A percentile compares a stretch with the other conserved stretches of the same genome.
Conservation (phyloP, 805 yeast genomes). For the Metschnikowia proteae region DNA sequence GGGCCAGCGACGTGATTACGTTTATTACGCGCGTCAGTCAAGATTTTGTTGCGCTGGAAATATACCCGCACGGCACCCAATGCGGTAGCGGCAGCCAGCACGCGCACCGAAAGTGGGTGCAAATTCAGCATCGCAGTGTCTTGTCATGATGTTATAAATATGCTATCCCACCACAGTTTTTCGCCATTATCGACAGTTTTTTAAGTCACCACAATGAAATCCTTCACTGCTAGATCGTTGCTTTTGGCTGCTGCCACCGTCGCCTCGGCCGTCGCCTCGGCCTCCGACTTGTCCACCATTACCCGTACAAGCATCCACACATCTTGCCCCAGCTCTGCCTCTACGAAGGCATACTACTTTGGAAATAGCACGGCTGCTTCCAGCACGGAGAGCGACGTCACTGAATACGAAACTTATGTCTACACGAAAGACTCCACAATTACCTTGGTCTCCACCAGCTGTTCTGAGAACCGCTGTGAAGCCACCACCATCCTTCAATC, state of each 20-base stretch:
- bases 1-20: background rate
- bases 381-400: constrained; percentile 6
- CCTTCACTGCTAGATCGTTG: constrained; percentile 6
- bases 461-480: constrained; percentile 27
- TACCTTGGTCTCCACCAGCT: constrained; percentile 25
- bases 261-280: constrained; percentile 7
- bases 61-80: background rate
- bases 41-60: background rate
- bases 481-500: constrained; percentile 33
- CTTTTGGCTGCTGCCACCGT: constrained; percentile 9
- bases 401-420: constrained; percentile 12
- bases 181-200: background rate
- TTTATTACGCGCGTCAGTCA: background rate
- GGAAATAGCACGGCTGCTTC: constrained; percentile 8
- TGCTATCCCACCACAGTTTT: background rate
- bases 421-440: constrained; percentile 14
- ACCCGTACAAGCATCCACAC: constrained; percentile 17
- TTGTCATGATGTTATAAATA: background rate
- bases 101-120: constrained; percentile 3
- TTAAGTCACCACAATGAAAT: constrained; percentile 10
- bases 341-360: constrained; percentile 5
- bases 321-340: constrained; percentile 10
- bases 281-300: constrained; percentile 11
- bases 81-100: constrained; percentile 2
- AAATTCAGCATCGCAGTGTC: background rate